These are phyloP conservation scores for Saccharum hybrid DNA, from an alignment of 202 grass and related monocot species.

Conservation along the genomic window DNA sequence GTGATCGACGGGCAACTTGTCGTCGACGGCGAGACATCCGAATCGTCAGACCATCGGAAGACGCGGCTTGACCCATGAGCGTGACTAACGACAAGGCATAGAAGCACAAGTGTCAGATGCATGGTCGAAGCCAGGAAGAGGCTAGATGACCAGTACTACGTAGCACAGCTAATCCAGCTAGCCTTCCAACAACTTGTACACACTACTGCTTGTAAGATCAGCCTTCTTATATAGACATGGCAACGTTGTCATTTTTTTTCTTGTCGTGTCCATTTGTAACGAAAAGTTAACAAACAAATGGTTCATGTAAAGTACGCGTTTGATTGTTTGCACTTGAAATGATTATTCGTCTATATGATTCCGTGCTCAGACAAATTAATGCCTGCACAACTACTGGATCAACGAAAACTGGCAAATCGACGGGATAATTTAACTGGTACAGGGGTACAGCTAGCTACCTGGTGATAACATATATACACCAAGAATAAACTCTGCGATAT, in stretches of 20 bases:
- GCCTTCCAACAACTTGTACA: neutral
- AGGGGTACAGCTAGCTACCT: neutral
- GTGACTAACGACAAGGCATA: neutral
- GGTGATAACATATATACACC: neutral
- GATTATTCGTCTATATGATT: neutral
- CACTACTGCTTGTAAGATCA: neutral
- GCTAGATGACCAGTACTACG: too few relatives aligned
- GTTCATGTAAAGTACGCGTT: neutral
- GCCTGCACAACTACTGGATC: neutral
- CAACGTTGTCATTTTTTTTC: neutral
- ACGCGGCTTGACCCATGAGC: neutral
- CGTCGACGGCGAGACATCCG: neutral
- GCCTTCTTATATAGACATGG: neutral
- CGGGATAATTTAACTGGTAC: neutral
- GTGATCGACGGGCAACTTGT: neutral
- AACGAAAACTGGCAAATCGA: neutral
- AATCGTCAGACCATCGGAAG: neutral
- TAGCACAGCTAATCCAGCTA: too few relatives aligned
- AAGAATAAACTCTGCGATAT: neutral
- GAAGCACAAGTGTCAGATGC: neutral
- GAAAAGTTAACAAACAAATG: neutral
- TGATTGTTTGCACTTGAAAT: neutral
- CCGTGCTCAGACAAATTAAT: neutral
- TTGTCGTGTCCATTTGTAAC: neutral
- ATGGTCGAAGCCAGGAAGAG: neutral